Conservation (phyloP, 345 rosid species). For the Hevea brasiliensis region DNA sequence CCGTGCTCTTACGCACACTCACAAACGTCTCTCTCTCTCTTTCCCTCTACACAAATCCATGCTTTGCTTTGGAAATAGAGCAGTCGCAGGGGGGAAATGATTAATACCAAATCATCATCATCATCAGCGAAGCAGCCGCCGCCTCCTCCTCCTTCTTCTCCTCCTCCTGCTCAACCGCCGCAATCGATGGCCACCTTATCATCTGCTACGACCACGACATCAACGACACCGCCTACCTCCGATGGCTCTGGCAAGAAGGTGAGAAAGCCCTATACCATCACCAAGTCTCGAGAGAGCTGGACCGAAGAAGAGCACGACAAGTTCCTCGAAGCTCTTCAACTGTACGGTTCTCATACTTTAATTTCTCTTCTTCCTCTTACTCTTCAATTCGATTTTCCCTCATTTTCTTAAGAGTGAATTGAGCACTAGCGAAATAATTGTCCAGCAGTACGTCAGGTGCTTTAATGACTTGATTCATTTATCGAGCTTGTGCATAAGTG, state of each 20-base stretch:
- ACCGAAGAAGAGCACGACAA: slow-evolving; percentile 97
- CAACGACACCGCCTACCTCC: slow-evolving; percentile 5
- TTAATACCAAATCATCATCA: slow-evolving; percentile 45
- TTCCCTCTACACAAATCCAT: background rate
- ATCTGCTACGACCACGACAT: slow-evolving; percentile 29
- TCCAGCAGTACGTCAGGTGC: background rate
- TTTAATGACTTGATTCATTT: background rate
- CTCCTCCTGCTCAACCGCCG: slow-evolving; percentile 37
- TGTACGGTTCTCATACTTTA: slow-evolving; percentile 37
- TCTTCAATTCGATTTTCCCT: no score
- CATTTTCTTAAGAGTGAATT: background rate
- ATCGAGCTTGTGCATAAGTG: no score
- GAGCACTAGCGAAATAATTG: no score
- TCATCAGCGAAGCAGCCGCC: slow-evolving; percentile 20
- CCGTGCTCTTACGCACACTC: background rate
- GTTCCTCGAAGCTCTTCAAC: slow-evolving; percentile 98
- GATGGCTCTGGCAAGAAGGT: slow-evolving; percentile 66
- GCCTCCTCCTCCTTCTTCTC: slow-evolving; percentile 31
- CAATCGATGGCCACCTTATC: slow-evolving; percentile 33
- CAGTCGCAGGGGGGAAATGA: background rate
- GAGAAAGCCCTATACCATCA: slow-evolving; percentile 95
- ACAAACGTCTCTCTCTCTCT: slow-evolving; percentile 8
- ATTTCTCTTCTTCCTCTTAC: background rate
- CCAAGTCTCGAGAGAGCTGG: slow-evolving; percentile 99
- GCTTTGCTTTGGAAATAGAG: background rate